Base-by-base conservation (phyloP, 2,329 filamentous ascomycete genomes). In the Penicillium thymicola region DNA sequence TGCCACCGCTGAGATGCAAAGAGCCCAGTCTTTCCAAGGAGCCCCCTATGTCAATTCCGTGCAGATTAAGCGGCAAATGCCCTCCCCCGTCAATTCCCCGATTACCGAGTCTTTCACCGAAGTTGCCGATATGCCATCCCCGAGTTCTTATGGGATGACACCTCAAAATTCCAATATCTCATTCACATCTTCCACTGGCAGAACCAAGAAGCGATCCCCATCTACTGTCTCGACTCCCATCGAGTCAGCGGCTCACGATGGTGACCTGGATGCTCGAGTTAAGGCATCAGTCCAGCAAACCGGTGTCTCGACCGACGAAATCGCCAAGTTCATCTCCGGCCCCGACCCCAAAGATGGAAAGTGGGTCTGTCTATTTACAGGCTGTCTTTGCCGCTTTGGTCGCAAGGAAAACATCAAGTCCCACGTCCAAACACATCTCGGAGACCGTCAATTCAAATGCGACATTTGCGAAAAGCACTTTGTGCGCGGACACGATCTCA, bases 401-500 rank as follows among this genome's bases (percentile, higher is more conserved):
- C 86, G 94, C 65, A 96, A 97, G 74, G 94, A 99, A 75, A 97
- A 99, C 76, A 97, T 97, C 79, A 96, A 96, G 73, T 96, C 92
- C 0, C 94, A 99, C 73, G 90, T 99, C 14, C 94, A 99, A 76
- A 99, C 94, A 4, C 94, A 99, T 75, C 87, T 99, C 62, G 94
- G 95, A 67, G 94, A 99, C 73, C 85, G 94, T 46, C 94, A 97
- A 72, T 99, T 91, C 77, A 88, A 90, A 74, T 99, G 94, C 76
- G 92, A 93, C 44, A 88, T 89, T 54, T 99, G 94, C 78, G 83
- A 89, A 51, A 97, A 97, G 78, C 93, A 92, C 76, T 99, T 99
- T 72, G 94, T 97, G 41, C 88, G 94, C 37, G 92, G 96, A 67
- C 94, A 99, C 72, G 94, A 99, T 73, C 85, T 97, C 59, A 99